Conservation (phyloP, 176 grass and related monocot species). For the Zoysia pacifica region DNA sequence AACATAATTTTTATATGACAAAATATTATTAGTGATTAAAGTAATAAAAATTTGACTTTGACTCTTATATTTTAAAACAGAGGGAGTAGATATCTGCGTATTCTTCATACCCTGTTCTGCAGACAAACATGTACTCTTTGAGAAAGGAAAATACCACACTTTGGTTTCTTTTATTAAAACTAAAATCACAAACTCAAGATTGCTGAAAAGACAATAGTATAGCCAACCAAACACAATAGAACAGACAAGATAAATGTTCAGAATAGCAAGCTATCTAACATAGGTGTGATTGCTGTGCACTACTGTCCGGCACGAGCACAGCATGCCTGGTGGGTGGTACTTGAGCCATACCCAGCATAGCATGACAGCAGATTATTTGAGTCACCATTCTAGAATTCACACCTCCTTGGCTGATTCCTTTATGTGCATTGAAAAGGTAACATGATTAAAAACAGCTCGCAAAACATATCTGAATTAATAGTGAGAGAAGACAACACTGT, state of each 20-base stretch:
- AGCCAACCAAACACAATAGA: neutral
- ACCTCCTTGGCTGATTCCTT: slow-evolving; percentile 35
- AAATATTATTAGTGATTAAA: too few species aligned
- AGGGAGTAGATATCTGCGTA: too few species aligned
- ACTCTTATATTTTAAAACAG: too few species aligned
- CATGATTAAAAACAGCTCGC: slow-evolving; percentile 26
- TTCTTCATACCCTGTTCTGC: neutral
- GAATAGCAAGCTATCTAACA: neutral
- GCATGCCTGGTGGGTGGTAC: neutral
- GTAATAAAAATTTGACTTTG: too few species aligned
- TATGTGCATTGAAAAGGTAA: slow-evolving; percentile 36
- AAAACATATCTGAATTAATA: slow-evolving; percentile 11
- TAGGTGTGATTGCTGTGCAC: neutral
- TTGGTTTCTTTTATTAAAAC: slow-evolving; percentile 20
- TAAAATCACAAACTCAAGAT: neutral
- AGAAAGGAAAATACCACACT: neutral
- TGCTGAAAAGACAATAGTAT: neutral
- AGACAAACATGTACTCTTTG: neutral
- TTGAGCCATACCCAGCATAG: slow-evolving; percentile 15
- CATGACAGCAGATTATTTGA: slow-evolving; percentile 5
- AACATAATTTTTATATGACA: too few species aligned
- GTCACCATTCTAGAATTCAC: neutral
- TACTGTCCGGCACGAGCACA: neutral
- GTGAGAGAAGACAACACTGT: slow-evolving; percentile 8
- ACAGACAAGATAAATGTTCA: neutral